Percentiles rank a stretch among this genome's conserved stretches.
Evolutionary conservation across 805 yeast genomes (phyloP).

Genomic region (Millerozyma miso): DNA sequence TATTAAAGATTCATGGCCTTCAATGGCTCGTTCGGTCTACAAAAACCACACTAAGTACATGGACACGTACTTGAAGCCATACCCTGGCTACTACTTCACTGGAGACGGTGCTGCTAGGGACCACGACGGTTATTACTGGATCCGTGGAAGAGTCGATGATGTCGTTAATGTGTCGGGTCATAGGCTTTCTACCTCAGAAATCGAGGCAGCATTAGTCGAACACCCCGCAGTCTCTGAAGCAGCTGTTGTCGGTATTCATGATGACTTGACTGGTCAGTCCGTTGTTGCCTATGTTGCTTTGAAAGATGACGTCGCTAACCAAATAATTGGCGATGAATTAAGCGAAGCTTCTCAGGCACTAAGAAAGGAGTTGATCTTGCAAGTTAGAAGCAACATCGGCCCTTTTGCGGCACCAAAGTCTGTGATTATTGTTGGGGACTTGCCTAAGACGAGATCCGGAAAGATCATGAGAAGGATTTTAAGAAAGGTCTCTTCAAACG

Average conservation of each 20-base stretch:
- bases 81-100: slow-evolving; percentile 77
- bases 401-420: slow-evolving; percentile 84
- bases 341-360: slow-evolving; percentile 47
- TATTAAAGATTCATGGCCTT: slow-evolving; percentile 73
- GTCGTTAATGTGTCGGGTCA: slow-evolving; percentile 87
- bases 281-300: slow-evolving; percentile 78
- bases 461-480: slow-evolving; percentile 84
- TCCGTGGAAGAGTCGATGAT: slow-evolving; percentile 82
- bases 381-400: slow-evolving; percentile 76
- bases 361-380: slow-evolving; percentile 60
- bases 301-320: slow-evolving; percentile 43
- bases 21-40: slow-evolving; percentile 81
- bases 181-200: slow-evolving; percentile 84
- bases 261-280: slow-evolving; percentile 83
- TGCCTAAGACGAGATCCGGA: slow-evolving; percentile 85
- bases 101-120: slow-evolving; percentile 92
- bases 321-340: slow-evolving; percentile 24
- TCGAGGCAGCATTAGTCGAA: slow-evolving; percentile 77
- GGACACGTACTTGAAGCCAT: slow-evolving; percentile 81
- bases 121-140: slow-evolving; percentile 81
- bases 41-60: slow-evolving; percentile 66
- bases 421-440: slow-evolving; percentile 66
- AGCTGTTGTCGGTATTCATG: slow-evolving; percentile 81
- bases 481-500: slow-evolving; percentile 70
- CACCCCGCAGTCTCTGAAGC: slow-evolving; percentile 68